Base-by-base conservation (phyloP, 1,139 yeast species). In the Dujonia santamariae region DNA sequence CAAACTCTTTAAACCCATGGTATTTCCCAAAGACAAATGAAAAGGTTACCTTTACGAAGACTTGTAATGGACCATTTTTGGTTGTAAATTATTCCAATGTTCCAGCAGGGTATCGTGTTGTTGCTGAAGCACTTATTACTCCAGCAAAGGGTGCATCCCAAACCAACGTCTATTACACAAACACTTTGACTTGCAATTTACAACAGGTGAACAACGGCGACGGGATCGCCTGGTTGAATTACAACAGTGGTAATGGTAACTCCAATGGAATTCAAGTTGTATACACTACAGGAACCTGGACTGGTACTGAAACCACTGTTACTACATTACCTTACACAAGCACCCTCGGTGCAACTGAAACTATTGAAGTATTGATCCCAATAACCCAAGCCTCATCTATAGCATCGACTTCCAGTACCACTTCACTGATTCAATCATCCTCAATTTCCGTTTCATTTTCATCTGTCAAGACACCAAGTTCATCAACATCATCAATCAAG, bases 71-170 rank as follows among this genome's bases (percentile, higher is more conserved):
- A 1, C 26, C 32, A 6, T 32, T 39, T 0, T 43, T 40, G 28
- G 25, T 32, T 1, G 40, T 55, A 4, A 32, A 35, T 7, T 60
- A 51, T 37, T 16, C 29, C 1, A 50, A 53, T 34, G 36, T 61
- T 26, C 64, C 67, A 3, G 54, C 60, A 3, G 67, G 65, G 3
- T 58, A 44, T 39, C 47, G 63, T 22, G 60, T 61, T 13, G 60
- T 46, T 38, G 39, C 61, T 6, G 34, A 32, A 13, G 18, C 16
- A 7, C 9, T 22, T 7, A n/a, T 27, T 14, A 15, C 17, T 27
- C 30, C 30, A 17, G 21, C 30, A 18, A 23, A 8, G 5, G 32
- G 32, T 15, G n/a, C 19, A 5, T n/a, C 4, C 7, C 8, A 4
- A 15, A 21, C 16, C 7, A 8, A 5, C 9, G 27, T 29, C 13